Base-by-base conservation (phyloP, 2,329 filamentous ascomycete species). In the Cladosporium sp. region DNA sequence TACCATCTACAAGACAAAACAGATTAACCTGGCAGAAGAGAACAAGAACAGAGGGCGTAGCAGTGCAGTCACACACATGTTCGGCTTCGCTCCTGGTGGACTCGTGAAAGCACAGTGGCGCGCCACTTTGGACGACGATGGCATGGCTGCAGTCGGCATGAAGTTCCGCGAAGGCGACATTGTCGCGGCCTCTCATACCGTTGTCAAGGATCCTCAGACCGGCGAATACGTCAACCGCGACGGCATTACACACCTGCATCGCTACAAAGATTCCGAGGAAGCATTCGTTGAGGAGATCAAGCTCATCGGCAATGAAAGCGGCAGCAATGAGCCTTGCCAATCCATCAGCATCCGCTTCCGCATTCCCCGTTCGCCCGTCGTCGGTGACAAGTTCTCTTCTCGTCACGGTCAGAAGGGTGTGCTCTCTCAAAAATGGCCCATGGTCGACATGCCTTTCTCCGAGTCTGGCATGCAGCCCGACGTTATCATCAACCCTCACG, bases 391-490 rank as follows among this genome's bases (percentile, higher is more conserved):
- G 72, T 98, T 98, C 76, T 97, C 93, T 9, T 98, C 93, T 44
- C 86, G 93, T 57, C 93, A 98, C 77, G 93, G 93, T 56, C 93
- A 98, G 70, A 98, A 98, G 74, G 93, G 93, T 83, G 93, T 97
- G 46, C 85, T 82, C 65, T 96, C 90, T 14, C 92, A 97, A 68
- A 93, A 96, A 69, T 98, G 93, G 90, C 93, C 91, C 0, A 81
- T 85, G 2, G 77, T 87, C 54, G 91, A 97, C 69, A 93, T 98
- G 88, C 93, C 93, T 3, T 98, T 97, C 73, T 90, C 89, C 2
- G 93, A 98, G 74, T 88, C 87, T 5, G 93, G 93, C 50, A 97
- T 98, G 56, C 91, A 96, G 66, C 93, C 93, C 9, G 93, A 98
- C 71, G 80, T 95, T 64, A 98, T 98, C 72, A 98, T 98, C 78